Conservation (phyloP, 495 filamentous ascomycete species). For the Penicillium cataractarum region DNA sequence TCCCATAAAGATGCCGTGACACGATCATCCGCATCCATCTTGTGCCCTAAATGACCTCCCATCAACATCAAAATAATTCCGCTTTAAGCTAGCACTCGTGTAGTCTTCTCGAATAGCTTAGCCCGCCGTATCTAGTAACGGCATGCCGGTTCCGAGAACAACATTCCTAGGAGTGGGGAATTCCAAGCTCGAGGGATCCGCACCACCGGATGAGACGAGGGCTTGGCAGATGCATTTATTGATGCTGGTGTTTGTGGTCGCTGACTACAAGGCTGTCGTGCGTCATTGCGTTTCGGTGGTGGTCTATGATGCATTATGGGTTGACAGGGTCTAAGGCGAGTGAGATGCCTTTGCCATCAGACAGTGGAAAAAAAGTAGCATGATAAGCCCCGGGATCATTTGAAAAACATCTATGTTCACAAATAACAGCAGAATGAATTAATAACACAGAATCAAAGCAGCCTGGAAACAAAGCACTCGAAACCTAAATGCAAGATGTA, state of each 20-base stretch:
- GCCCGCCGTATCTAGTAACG: slow-evolving; percentile 2
- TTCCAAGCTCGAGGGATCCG: background rate
- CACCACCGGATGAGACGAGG: too few relatives aligned
- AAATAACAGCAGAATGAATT: background rate
- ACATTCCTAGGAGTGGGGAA: slow-evolving; percentile 12
- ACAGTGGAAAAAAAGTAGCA: background rate
- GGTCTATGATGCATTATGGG: background rate
- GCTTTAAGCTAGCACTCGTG: slow-evolving; percentile 1
- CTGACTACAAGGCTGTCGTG: too few relatives aligned
- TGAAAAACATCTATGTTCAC: background rate
- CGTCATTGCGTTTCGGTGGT: too few relatives aligned
- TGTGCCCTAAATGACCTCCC: background rate
- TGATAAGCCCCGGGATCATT: background rate
- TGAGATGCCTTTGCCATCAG: background rate
- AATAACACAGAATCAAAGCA: slow-evolving; percentile 6
- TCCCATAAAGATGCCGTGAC: background rate
- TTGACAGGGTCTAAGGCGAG: background rate
- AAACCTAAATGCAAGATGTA: background rate
- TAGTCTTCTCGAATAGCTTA: background rate
- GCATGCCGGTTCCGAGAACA: slow-evolving; percentile 14
- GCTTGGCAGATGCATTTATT: too few relatives aligned
- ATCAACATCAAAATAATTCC: background rate
- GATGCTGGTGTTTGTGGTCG: too few relatives aligned
- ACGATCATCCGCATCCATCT: background rate
- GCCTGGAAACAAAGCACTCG: background rate